phyloP scores from a whole-genome alignment of 2,329 filamentous ascomycete species.

The Fragosphaeria purpurea region DNA sequence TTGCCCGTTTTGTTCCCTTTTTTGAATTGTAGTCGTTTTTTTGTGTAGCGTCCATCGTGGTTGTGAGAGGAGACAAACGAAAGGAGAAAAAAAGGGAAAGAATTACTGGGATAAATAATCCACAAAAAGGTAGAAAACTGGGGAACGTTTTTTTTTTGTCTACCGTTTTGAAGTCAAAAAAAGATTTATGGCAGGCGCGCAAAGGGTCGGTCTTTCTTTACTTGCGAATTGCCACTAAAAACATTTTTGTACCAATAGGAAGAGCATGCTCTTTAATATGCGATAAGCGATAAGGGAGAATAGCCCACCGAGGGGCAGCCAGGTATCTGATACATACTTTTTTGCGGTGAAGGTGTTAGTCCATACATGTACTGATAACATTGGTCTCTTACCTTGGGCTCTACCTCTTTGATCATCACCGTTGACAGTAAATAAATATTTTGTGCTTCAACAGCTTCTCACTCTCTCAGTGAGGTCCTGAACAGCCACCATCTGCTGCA shows the following conservation, averaged over 20 bases:
- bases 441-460: too few relatives aligned
- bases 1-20: conserved; percentile 2
- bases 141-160: neutral
- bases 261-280: neutral
- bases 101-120: conserved; percentile 3
- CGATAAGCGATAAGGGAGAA: conserved; percentile 7
- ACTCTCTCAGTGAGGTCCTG: too few relatives aligned
- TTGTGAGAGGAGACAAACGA: neutral
- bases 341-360: neutral
- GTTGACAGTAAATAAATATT: too few relatives aligned
- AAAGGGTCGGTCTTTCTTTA: neutral
- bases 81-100: neutral
- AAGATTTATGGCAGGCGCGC: conserved; percentile 3
- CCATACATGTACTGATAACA: too few relatives aligned
- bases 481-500: too few relatives aligned
- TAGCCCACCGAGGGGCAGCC: neutral
- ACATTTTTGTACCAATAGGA: conserved; percentile 5
- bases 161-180: neutral
- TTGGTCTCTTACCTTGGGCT: too few relatives aligned
- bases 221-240: conserved; percentile 6
- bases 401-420: too few relatives aligned
- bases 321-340: neutral
- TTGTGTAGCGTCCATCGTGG: conserved; percentile 5
- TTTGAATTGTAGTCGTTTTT: neutral
- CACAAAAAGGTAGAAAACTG: conserved; percentile 7